Conservation (phyloP, 345 rosid genomes). For the Orychophragmus violaceus region DNA sequence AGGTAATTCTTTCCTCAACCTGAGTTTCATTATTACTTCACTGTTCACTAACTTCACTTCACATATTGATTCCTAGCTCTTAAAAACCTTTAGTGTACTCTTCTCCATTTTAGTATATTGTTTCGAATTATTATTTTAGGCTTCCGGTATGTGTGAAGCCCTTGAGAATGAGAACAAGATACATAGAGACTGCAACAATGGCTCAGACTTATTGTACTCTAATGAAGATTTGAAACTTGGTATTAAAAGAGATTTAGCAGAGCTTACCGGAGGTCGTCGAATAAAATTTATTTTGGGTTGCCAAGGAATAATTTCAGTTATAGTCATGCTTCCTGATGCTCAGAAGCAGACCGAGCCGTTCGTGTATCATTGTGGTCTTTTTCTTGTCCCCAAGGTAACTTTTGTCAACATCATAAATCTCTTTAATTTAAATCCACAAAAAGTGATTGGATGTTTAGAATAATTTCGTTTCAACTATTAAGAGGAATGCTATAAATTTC, state of each 20-base stretch:
- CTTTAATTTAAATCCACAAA: background rate
- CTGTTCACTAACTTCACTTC: background rate
- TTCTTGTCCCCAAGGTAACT: constrained; percentile 83
- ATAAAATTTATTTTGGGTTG: constrained; percentile 53
- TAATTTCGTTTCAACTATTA: background rate
- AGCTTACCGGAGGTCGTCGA: constrained; percentile 53
- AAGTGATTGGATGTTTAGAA: background rate
- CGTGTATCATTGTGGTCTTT: constrained; percentile 64
- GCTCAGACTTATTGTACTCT: constrained; percentile 57
- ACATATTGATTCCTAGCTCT: background rate
- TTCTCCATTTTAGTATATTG: background rate
- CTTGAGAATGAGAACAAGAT: constrained; percentile 61
- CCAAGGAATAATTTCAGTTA: constrained; percentile 49
- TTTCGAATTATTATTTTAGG: constrained; percentile 36
- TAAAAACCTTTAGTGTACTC: background rate
- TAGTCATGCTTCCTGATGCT: constrained; percentile 71
- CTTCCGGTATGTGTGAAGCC: constrained; percentile 60
- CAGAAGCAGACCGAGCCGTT: too few species aligned
- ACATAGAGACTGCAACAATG: too few species aligned
- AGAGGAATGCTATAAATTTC: constrained; percentile 45
- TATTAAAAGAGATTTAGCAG: constrained; percentile 60
- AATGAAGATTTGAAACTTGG: constrained; percentile 75
- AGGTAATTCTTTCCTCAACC: constrained; percentile 40
- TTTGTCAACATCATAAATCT: background rate
- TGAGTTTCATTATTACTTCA: background rate